Evolutionary conservation across 2,329 filamentous ascomycete species (phyloP), one percentile per base, ranked within the genome.

Genomic region (Verticillium klebahnii): DNA sequence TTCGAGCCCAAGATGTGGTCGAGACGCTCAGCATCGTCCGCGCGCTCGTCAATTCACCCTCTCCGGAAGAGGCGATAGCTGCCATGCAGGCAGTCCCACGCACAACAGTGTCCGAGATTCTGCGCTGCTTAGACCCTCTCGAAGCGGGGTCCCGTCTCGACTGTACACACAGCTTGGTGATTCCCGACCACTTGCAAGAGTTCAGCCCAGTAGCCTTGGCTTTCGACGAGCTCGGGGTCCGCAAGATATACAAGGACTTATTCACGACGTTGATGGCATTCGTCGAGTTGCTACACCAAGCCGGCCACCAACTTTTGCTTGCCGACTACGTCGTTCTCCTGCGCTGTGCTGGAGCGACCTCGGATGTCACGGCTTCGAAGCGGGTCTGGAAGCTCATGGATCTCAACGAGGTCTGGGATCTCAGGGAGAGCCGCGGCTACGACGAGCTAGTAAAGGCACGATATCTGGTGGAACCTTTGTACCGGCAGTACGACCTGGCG

Each of bases 71-170:
- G 37, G 58, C 57, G 15, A 59, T 52, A 11, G 59, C 61, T 5
- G 58, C 61, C 15, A 25, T 66, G 8, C 15, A 29, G 6, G 25
- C 64, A 0, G 69, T 92, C 25, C 80, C 88, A 0, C 72, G 78
- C 1, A 76, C 81, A 1, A 81, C 81, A 1, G 87, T 92, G 68
- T 85, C 86, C 1, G 86, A 89, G 65, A 81, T 90, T 11, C 71
- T 93, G 34, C 80, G 82, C 37, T 78, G 81, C 5, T 73, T 93
- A 9, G 86, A 90, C 62, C 88, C 89, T 0, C 68, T 83, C 5
- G 69, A 73, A 25, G 73, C 86, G 19, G 77, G 82, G 59, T 70
- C 74, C 23, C 72, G 81, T 14, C 70, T 85, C 23, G 87, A 89
- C 69, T 70, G 78, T 3, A 74, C 75, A 12, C 69, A 80, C 39